Evolutionary conservation across 2,329 filamentous ascomycete species (phyloP), one percentile per base, ranked within the genome.

Genomic region (Pyricularia grisea): DNA sequence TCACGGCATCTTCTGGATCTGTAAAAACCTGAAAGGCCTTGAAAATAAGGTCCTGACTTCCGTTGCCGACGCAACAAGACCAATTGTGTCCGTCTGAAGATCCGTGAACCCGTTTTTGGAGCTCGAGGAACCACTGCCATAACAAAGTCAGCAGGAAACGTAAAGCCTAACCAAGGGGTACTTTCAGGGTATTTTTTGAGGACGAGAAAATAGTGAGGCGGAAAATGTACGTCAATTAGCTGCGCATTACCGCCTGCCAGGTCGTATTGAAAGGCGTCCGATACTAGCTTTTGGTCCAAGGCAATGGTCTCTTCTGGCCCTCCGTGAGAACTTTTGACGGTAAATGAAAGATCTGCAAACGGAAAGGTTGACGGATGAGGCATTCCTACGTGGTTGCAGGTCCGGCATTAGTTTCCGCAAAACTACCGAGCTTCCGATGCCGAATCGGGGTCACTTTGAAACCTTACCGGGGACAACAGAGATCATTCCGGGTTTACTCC

Each of bases 1-100:
- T 33, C 17, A 67, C 50, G 20, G 66, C 25, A 55, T 67, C 66
- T n/a, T 36, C 66, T 36, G 66, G 36, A n/a, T 67, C 66, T 14
- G 66, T 67, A 30, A 67, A 67, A 0, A 67, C 66, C 50, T 58
- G 66, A 25, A 42, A 67, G n/a, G 66, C 66, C 33, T 67, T 67
- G 66, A 42, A 42, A 3, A 67, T 50, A 25, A 67, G 66, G 30
- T 67, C 66, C 36, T 67, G 66, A 36, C 66, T 67, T 28, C 66
- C 66, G 25, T 55, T 67, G 20, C 66, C 66, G 23, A 67, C 30
- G 27, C 31, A 42, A 42, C 66, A 67, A 9, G 31, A 33, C 66
- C 66, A 67, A 23, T 25, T 9, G 25, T 25, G 11, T 20, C 20
- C n/a, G 6, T 42, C 5, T 66, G 23, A n/a, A 2, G 58, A 28